phyloP scores from a whole-genome alignment of 192 early-diverging fungal genomes.

The Helicostylum pulchrum region DNA sequence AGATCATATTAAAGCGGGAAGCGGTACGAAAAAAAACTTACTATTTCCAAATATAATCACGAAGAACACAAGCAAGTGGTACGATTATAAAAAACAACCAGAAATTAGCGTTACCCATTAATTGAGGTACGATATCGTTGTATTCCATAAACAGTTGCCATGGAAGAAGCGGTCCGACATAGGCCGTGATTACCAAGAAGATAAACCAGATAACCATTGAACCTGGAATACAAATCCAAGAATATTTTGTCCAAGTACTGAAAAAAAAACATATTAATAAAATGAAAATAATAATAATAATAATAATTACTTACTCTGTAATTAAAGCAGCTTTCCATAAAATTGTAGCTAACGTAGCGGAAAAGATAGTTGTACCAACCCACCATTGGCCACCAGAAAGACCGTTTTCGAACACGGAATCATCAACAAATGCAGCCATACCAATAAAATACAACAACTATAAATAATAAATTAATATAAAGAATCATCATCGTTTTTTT shows the following conservation, averaged over 20 bases:
- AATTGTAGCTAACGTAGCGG: conserved; percentile 82
- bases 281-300: background rate
- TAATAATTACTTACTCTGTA: conserved; percentile 54
- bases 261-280: background rate
- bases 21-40: conserved; percentile 46
- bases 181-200: conserved; percentile 78
- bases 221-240: conserved; percentile 84
- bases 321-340: conserved; percentile 88
- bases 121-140: conserved; percentile 59
- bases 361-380: conserved; percentile 88
- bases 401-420: conserved; percentile 66
- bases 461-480: background rate
- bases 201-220: conserved; percentile 87
- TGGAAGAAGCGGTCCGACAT: conserved; percentile 70
- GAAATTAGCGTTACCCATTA: conserved; percentile 70
- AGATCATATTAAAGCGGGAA: background rate
- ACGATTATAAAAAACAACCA: conserved; percentile 85
- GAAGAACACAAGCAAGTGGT: conserved; percentile 72
- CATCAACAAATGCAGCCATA: conserved; percentile 63
- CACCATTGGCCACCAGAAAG: conserved; percentile 82
- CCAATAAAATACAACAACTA: conserved; percentile 68
- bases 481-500: no score
- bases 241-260: conserved; percentile 94
- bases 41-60: conserved; percentile 96
- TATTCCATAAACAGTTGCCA: conserved; percentile 66